Conservation (phyloP, 768 basidiomycete genomes). For the Gautieria morchelliformis region DNA sequence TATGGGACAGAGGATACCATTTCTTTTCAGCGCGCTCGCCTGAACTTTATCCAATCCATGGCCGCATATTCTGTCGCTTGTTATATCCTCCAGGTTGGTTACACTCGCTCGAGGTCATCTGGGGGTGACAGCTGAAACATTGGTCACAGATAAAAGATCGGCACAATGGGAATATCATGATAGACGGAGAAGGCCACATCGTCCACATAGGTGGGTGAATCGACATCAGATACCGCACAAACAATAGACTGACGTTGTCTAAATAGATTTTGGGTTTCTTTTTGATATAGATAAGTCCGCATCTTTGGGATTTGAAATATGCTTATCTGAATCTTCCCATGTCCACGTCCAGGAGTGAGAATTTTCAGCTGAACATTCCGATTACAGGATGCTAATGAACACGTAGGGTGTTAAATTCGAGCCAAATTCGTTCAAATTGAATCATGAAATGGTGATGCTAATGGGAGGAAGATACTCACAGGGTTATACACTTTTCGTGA, state of each 20-base stretch:
- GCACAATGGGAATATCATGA: constrained; percentile 99
- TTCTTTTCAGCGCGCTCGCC: constrained; percentile 83
- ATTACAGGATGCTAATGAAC: neutral
- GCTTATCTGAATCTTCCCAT: constrained; percentile 10
- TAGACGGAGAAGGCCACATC: constrained; percentile 95
- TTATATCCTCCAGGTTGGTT: constrained; percentile 72
- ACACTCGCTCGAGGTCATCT: neutral
- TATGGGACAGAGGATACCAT: constrained; percentile 87
- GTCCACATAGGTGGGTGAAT: constrained; percentile 85
- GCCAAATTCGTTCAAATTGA: constrained; percentile 95
- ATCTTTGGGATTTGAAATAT: constrained; percentile 2
- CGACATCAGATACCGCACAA: neutral
- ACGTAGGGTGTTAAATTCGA: constrained; percentile 95
- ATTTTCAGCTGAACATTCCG: neutral
- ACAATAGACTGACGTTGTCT: constrained; percentile 10
- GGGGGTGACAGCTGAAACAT: neutral
- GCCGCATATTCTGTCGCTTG: constrained; percentile 98
- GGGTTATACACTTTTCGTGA: constrained; percentile 90
- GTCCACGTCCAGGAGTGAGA: constrained; percentile 46
- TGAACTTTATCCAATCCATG: constrained; percentile 98
- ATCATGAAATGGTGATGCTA: constrained; percentile 94
- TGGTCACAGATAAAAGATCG: constrained; percentile 74
- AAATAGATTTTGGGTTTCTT: constrained; percentile 85
- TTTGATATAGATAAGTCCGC: constrained; percentile 95
- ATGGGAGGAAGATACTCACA: constrained; percentile 96